Conservation (phyloP, 2,329 filamentous ascomycete species). For the Aspergillus sp. region DNA sequence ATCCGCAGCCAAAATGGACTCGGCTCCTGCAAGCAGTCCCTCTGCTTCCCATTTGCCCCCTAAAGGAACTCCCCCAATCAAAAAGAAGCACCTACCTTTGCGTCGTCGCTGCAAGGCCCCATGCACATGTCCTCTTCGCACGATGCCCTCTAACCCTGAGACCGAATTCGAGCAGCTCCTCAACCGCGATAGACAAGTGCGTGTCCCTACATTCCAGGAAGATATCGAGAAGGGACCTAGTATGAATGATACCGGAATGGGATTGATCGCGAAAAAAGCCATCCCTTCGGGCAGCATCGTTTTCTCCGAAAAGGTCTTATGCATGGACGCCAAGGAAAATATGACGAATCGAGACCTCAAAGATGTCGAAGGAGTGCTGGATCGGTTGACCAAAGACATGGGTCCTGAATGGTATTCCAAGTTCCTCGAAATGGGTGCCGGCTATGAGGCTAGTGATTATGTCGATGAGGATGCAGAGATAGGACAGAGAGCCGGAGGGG, state of each 20-base stretch:
- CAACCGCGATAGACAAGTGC: background rate
- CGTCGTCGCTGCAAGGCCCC: background rate
- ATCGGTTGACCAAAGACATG: slow-evolving; percentile 7
- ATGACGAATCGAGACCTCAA: background rate
- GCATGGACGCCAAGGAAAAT: background rate
- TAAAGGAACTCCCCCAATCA: too few relatives aligned
- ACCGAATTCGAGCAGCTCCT: background rate
- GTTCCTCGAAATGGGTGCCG: slow-evolving; percentile 2
- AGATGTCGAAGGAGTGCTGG: slow-evolving; percentile 3
- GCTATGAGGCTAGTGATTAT: background rate
- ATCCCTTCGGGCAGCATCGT: slow-evolving; percentile 12
- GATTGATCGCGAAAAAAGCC: slow-evolving; percentile 9
- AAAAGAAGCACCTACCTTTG: background rate
- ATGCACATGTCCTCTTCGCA: background rate
- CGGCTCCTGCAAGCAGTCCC: background rate
- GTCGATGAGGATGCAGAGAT: background rate
- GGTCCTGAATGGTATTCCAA: slow-evolving; percentile 12
- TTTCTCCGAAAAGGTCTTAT: slow-evolving; percentile 10
- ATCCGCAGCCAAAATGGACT: background rate
- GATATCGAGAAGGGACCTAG: background rate
- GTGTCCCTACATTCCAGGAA: background rate
- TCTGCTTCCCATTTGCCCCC: too few relatives aligned
- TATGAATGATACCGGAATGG: slow-evolving; percentile 5
- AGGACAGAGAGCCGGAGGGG: background rate
- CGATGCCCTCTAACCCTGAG: background rate